Conservation (phyloP, 106 monocot species). For the Narthecium ossifragum region DNA sequence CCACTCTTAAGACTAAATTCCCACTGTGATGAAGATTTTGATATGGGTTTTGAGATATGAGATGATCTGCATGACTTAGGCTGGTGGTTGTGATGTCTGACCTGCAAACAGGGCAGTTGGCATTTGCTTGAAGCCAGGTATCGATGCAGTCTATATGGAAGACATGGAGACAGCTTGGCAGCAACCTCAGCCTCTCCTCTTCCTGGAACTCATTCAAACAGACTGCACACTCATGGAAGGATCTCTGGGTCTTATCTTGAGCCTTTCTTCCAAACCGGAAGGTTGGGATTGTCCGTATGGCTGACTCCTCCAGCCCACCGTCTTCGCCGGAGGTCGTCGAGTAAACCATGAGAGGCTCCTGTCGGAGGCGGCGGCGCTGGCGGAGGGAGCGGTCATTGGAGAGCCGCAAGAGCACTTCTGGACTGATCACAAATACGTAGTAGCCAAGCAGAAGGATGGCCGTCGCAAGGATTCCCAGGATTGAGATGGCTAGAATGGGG, state of each 20-base stretch:
- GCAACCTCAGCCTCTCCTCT: slow-evolving; percentile 39
- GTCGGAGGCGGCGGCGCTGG: slow-evolving; percentile 30
- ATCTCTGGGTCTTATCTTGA: neutral
- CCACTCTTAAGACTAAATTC: slow-evolving; percentile 3
- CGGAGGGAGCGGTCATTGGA: no score
- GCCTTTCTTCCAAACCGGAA: slow-evolving; percentile 20
- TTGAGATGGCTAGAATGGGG: slow-evolving; percentile 42
- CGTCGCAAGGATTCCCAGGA: slow-evolving; percentile 54
- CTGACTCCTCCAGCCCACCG: slow-evolving; percentile 33
- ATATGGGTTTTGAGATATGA: neutral
- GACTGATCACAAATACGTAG: slow-evolving; percentile 50
- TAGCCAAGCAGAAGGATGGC: slow-evolving; percentile 51
- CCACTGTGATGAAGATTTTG: neutral
- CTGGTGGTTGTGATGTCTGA: slow-evolving; percentile 13
- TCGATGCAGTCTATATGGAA: slow-evolving; percentile 89
- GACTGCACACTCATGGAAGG: slow-evolving; percentile 47
- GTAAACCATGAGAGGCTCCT: slow-evolving; percentile 7
- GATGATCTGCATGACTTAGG: neutral
- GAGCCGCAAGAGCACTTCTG: no score
- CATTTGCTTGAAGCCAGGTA: slow-evolving; percentile 57
- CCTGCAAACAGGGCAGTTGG: slow-evolving; percentile 69
- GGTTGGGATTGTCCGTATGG: slow-evolving; percentile 42
- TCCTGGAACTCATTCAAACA: slow-evolving; percentile 56
- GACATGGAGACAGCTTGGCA: slow-evolving; percentile 55
- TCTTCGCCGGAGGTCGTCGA: neutral